Base-by-base conservation (phyloP, 768 basidiomycete species). In the Psilocybe cubensis region DNA sequence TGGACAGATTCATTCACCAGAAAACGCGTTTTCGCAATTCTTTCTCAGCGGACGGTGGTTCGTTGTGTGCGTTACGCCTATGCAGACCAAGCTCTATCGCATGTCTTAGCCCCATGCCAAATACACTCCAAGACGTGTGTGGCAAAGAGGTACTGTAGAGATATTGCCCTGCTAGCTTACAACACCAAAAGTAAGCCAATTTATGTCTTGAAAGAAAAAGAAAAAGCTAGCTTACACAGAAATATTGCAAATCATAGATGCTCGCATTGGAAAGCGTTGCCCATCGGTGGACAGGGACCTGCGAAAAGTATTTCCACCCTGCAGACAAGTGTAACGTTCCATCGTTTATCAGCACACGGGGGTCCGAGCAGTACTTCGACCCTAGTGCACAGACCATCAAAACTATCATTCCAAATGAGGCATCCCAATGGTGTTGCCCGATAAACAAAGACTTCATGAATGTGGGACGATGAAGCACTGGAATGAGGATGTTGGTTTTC, bases 201-300 rank as follows among this genome's bases (percentile, higher is more conserved):
- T 46, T 18, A 27, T 28, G 41, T n/a, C 57, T 79, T 75, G 67
- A 74, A 8, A 7, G 12, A 7, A 31, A 31, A 12, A 31, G 31
- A 28, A 24, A 35, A 29, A 42, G 23, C 2, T n/a, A 35, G 67
- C 82, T 57, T 66, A 87, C 86, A 64, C 79, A 78, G 64, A 84
- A 85, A 18, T 78, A 79, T 67, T 95, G 92, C 24, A 95, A 71
- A 62, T 92, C 90, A 65, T 85, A 85, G 52, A 94, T 62, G 4
- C 79, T 75, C 2, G 88, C 82, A 10, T 80, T 78, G 0, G 82
- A 76, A n/a, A 87, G 75, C 29, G 89, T 70, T 0, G 77, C 79
- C 66, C 81, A 82, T 57, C 83, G 79, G 53, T 86, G 77, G 58
- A 83, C 77, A 47, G 87, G 82, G 4, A 91, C 82, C 68, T 89